Base-by-base conservation (phyloP, 2,329 filamentous ascomycete genomes). In the Colletotrichum brevisporum region DNA sequence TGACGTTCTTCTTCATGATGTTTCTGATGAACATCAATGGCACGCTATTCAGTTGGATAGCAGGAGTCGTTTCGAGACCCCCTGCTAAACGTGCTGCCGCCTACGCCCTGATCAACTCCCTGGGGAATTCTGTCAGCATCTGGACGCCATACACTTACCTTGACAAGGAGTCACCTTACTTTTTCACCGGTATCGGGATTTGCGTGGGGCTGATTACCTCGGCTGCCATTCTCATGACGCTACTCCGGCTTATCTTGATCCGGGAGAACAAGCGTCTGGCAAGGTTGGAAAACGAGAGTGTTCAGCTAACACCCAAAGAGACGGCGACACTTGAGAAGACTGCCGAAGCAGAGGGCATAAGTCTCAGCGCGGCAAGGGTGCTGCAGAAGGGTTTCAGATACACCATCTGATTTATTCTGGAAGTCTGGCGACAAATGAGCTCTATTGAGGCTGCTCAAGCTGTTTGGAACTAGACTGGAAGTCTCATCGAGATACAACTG, bases 311-410 rank as follows among this genome's bases (percentile, higher is more conserved):
- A 0, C 81, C 84, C 36, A 81, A 80, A 63, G 86, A 88, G 57
- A 59, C 86, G 68, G 78, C 73, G 64, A 82, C 78, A 64, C 72
- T 89, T 73, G 78, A 83, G 74, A 81, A 82, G 73, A 87, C 85
- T 18, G 86, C 85, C 0, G 83, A 87, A 69, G 70, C 84, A 21
- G 85, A 88, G 73, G 84, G 84, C 0, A 82, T 88, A 51, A 82
- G 83, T 69, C 71, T 88, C 65, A 83, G 80, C 0, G 80, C 82
- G 12, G 86, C 86, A 43, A 80, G 86, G 61, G 76, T 77, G 57
- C 70, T 87, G 76, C 86, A 88, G 76, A 86, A 85, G 77, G 86
- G 86, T 1, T 89, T 87, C 76, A 78, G 87, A 39, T 89, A 85
- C 73, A 80, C 84, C 71, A 77, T 85, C 61, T 86, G 74, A 45